Evolutionary conservation across 116 monocot genomes (phyloP), one percentile per base, ranked within the genome.

Genomic region (Posidonia oceanica): DNA sequence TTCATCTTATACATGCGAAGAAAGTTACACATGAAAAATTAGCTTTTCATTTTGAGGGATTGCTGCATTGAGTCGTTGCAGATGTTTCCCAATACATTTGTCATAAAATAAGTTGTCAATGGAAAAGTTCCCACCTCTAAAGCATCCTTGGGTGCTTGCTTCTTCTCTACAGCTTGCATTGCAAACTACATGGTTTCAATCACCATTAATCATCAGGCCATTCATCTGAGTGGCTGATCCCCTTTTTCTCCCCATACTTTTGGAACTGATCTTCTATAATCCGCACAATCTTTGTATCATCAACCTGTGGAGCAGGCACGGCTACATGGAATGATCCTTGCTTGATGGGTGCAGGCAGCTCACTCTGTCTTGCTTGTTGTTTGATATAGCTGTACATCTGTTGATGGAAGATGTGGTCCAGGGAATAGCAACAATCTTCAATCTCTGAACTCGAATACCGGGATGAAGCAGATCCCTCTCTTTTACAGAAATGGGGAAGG

Each of bases 371-470:
- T 17, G 88, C 64, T 75, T 80, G 77, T 18, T 72, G 73, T 71
- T 74, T 86, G 14, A 88, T 83, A 74, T 91, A 80, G 69, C 42
- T 71, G 78, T 96, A 91, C 20, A 96, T 79, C 55, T 88, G 78
- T 72, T 87, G 86, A 75, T 96, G 91, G 85, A 91, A 96, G 5
- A 84, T 79, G 71, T 96, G 91, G 68, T 88, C 96, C 4, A 85
- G 56, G 4, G 96, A 88, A 60, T 77, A 88, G 82, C 96, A 91
- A 62, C 79, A 68, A 44, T 79, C 76, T 4, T 29, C 18, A 64
- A 48, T 40, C 3, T 21, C 70, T 5, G 65, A 15, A 39, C 75
- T 66, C 40, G 78, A 74, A 58, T 77, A 62, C 4, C 81, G 76
- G 0, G 84, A 86, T 44, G 84, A 90, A 0, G 80, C 77, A 7